Evolutionary conservation across 306 rosid genomes (phyloP).

Genomic region (Boehmeria nivea): DNA sequence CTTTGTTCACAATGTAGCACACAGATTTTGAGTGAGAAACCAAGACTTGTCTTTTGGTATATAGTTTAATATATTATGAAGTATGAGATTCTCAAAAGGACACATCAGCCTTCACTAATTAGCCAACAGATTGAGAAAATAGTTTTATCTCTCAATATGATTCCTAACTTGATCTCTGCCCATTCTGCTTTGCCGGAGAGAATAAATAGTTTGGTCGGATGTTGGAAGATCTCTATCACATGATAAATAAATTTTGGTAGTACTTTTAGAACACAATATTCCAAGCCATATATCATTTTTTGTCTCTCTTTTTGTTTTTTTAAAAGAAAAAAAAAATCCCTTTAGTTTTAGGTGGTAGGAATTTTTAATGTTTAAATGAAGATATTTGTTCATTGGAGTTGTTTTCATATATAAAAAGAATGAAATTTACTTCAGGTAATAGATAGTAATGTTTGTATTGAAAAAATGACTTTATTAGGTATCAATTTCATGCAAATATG

Average conservation of each 20-base stretch:
- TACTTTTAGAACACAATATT: too few species aligned
- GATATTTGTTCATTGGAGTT: too few species aligned
- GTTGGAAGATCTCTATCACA: too few species aligned
- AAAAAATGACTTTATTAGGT: too few species aligned
- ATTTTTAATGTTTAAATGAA: too few species aligned
- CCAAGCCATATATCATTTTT: too few species aligned
- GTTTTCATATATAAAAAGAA: too few species aligned
- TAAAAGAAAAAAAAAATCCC: too few species aligned
- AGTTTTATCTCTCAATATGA: conserved; percentile 13
- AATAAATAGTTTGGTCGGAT: conserved; percentile 21
- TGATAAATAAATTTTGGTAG: too few species aligned
- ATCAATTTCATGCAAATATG: background rate
- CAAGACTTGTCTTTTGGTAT: background rate
- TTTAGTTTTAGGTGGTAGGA: too few species aligned
- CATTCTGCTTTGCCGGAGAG: conserved; percentile 19
- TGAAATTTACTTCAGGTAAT: too few species aligned
- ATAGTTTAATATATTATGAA: background rate
- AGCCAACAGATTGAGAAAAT: conserved; percentile 35
- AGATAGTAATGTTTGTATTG: background rate
- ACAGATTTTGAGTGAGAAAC: conserved; percentile 3
- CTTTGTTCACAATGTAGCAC: background rate
- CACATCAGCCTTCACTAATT: conserved; percentile 21
- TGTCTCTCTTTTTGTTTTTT: too few species aligned
- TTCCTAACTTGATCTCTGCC: conserved; percentile 12
- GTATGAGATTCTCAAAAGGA: conserved; percentile 14